Percentiles rank a stretch among this genome's conserved stretches.
Evolutionary conservation across 2,329 filamentous ascomycete species (phyloP).

Genomic region (Plectosphaerella cucumerina): DNA sequence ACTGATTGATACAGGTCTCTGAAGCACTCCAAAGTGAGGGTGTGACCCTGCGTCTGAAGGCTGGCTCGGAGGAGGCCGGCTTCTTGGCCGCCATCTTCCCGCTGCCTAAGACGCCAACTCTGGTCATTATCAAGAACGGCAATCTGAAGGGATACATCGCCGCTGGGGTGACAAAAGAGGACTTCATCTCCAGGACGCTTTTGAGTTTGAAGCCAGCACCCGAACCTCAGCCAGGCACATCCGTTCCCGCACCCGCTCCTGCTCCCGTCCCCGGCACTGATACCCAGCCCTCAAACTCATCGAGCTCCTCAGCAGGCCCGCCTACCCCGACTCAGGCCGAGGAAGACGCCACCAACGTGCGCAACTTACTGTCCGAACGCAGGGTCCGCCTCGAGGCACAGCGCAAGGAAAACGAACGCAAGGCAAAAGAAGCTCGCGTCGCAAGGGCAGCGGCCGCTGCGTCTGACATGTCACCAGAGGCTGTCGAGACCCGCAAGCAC

Average conservation of each 20-base stretch:
- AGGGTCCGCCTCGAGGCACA: slow-evolving; percentile 38
- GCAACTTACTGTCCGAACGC: slow-evolving; percentile 45
- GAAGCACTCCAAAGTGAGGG: slow-evolving; percentile 38
- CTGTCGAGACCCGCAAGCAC: slow-evolving; percentile 37
- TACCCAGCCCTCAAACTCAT: slow-evolving; percentile 8
- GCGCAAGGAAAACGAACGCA: slow-evolving; percentile 39
- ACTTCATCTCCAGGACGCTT: slow-evolving; percentile 53
- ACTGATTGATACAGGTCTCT: background rate
- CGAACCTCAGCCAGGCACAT: background rate
- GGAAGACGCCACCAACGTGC: slow-evolving; percentile 15
- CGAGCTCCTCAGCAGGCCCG: slow-evolving; percentile 19
- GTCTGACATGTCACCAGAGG: slow-evolving; percentile 20
- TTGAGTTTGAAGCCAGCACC: slow-evolving; percentile 38
- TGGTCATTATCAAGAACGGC: slow-evolving; percentile 77
- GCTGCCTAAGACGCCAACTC: slow-evolving; percentile 69
- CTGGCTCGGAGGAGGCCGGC: slow-evolving; percentile 74
- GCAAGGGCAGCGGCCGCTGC: slow-evolving; percentile 27
- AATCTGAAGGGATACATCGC: slow-evolving; percentile 73
- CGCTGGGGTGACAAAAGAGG: slow-evolving; percentile 57
- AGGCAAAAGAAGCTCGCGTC: slow-evolving; percentile 45
- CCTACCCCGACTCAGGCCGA: slow-evolving; percentile 16
- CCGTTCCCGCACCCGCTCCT: background rate
- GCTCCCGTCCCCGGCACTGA: background rate
- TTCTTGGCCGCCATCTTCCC: slow-evolving; percentile 82
- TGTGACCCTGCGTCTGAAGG: slow-evolving; percentile 64